Conservation (phyloP, 192 early-diverging fungal species). For the Linnemannia schmuckeri region DNA sequence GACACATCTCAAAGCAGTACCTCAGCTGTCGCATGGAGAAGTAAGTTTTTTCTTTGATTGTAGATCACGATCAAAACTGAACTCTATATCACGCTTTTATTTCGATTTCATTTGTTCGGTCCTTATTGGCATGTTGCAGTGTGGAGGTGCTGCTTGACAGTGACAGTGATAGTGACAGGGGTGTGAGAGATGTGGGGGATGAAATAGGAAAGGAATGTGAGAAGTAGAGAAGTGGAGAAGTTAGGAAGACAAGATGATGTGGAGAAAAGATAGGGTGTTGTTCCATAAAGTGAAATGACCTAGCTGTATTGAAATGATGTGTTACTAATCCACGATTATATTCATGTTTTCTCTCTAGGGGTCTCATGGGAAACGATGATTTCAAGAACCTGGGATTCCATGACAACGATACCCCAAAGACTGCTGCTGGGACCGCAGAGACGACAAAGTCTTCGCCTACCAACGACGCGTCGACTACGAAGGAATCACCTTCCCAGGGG, state of each 20-base stretch:
- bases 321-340: too few species aligned
- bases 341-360: conserved; percentile 47
- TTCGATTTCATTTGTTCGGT: background rate
- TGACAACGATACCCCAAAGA: conserved; percentile 50
- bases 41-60: conserved; percentile 57
- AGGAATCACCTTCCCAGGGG: background rate
- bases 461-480: background rate
- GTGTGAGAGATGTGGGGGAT: too few species aligned
- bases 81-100: background rate
- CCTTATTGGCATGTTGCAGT: too few species aligned
- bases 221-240: too few species aligned
- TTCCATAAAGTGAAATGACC: too few species aligned
- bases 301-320: too few species aligned
- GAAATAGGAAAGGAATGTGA: too few species aligned
- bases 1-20: conserved; percentile 81
- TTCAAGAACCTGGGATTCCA: conserved; percentile 80
- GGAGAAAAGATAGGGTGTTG: too few species aligned
- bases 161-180: too few species aligned
- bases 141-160: too few species aligned
- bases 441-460: background rate
- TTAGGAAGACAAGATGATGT: too few species aligned
- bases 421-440: background rate
- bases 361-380: conserved; percentile 76
- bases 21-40: conserved; percentile 93
- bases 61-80: background rate